phyloP scores from a whole-genome alignment of 768 basidiomycete species.

The Agaricus subrufescens region DNA sequence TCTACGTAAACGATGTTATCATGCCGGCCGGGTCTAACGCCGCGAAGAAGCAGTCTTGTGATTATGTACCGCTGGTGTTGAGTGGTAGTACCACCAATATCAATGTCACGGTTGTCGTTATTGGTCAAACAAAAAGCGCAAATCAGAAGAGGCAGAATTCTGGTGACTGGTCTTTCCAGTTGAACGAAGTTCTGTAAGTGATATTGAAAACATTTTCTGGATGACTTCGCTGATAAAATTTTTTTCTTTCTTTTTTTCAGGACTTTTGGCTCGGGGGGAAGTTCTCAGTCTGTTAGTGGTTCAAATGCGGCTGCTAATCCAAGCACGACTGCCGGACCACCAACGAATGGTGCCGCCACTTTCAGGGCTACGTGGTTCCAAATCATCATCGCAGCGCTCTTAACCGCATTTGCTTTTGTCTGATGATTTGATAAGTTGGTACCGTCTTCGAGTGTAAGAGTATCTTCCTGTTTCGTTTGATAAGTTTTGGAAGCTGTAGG shows the following conservation, averaged over 20 bases:
- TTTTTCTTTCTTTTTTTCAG: no score
- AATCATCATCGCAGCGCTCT: neutral
- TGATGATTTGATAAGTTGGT: neutral
- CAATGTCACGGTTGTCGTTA: constrained; percentile 9
- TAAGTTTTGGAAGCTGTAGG: no score
- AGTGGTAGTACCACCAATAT: neutral
- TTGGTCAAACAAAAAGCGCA: neutral
- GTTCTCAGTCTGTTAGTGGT: no score
- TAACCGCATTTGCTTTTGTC: neutral
- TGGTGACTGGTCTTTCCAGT: neutral
- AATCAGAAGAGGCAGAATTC: neutral
- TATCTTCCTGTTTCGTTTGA: no score
- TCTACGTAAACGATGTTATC: constrained; percentile 1
- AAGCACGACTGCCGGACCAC: no score
- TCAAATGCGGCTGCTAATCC: no score
- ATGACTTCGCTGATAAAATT: no score
- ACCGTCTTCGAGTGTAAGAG: no score
- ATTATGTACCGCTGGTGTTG: neutral
- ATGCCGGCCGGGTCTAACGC: neutral
- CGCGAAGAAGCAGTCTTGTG: neutral
- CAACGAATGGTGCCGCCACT: neutral
- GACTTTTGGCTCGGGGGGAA: no score
- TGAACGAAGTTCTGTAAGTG: constrained; percentile 6
- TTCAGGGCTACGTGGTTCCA: neutral
- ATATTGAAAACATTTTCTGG: no score